These are phyloP conservation scores for Oxytropis ochrocephala DNA, from an alignment of 306 rosid species.

Conservation along the genomic window DNA sequence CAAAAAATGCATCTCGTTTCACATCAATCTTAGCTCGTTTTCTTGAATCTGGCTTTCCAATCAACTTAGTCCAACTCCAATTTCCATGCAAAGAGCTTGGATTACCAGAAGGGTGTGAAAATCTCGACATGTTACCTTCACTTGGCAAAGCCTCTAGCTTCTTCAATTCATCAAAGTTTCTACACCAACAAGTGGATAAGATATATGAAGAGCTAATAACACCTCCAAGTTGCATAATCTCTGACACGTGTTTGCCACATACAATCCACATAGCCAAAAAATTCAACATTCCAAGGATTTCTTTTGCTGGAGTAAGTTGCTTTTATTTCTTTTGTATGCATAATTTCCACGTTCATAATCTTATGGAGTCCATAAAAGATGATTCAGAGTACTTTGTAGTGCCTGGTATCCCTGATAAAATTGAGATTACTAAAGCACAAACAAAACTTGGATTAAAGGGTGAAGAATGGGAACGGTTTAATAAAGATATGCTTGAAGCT, in stretches of 20 bases:
- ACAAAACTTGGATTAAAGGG: background rate
- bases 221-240: slow-evolving; percentile 43
- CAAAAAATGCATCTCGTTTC: slow-evolving; percentile 55
- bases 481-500: slow-evolving; percentile 11
- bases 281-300: slow-evolving; percentile 43
- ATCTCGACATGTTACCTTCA: slow-evolving; percentile 54
- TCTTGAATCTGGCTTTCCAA: slow-evolving; percentile 15
- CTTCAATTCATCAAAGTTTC: slow-evolving; percentile 21
- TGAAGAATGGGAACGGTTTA: background rate
- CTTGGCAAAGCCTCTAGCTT: background rate
- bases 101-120: slow-evolving; percentile 60
- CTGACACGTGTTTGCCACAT: slow-evolving; percentile 48
- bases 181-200: slow-evolving; percentile 27
- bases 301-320: slow-evolving; percentile 25
- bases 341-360: background rate
- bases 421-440: slow-evolving; percentile 32
- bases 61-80: slow-evolving; percentile 40
- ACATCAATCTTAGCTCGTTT: slow-evolving; percentile 34
- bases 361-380: background rate
- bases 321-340: slow-evolving; percentile 4
- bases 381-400: slow-evolving; percentile 31
- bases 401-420: slow-evolving; percentile 39
- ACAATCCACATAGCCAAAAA: slow-evolving; percentile 32
- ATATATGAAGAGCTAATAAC: slow-evolving; percentile 22
- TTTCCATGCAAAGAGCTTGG: slow-evolving; percentile 54